These are phyloP conservation scores for Eremochloa ophiuroides DNA, from an alignment of 176 grass and related monocot genomes.

Conservation along the genomic window DNA sequence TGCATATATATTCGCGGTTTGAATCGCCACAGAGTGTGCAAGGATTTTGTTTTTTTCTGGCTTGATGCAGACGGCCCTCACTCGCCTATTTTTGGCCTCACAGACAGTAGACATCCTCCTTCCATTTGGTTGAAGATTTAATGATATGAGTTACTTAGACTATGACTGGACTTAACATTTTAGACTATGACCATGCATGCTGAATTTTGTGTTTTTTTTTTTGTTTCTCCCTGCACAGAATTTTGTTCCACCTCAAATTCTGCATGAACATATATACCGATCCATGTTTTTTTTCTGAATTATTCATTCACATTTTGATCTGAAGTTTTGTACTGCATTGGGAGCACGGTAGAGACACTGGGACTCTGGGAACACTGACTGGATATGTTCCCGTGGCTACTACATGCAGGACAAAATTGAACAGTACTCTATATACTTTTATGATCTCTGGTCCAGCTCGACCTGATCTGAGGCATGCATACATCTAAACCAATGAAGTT, in stretches of 20 bases:
- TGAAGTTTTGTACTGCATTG: neutral
- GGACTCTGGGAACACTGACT: neutral
- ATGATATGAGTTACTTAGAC: neutral
- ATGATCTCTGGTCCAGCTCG: conserved; percentile 17
- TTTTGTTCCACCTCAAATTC: neutral
- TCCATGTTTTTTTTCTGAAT: too few species aligned
- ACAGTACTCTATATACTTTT: neutral
- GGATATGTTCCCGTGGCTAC: neutral
- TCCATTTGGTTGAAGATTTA: conserved; percentile 13
- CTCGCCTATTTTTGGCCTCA: neutral
- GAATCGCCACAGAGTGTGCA: neutral
- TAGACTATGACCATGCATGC: neutral
- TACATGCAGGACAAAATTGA: conserved; percentile 9
- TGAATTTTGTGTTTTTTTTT: neutral
- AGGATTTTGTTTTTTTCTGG: neutral
- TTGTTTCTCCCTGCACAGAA: neutral
- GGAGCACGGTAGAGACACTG: neutral
- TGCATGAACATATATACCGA: neutral
- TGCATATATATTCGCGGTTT: neutral
- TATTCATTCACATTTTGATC: neutral
- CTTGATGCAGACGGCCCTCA: neutral
- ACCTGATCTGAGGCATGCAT: conserved; percentile 17
- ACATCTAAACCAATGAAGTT: conserved; percentile 20
- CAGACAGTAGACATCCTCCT: neutral
- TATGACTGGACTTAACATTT: conserved; percentile 5